Conservation (phyloP, 208 protist genomes). For the Wallacemonas sp. region DNA sequence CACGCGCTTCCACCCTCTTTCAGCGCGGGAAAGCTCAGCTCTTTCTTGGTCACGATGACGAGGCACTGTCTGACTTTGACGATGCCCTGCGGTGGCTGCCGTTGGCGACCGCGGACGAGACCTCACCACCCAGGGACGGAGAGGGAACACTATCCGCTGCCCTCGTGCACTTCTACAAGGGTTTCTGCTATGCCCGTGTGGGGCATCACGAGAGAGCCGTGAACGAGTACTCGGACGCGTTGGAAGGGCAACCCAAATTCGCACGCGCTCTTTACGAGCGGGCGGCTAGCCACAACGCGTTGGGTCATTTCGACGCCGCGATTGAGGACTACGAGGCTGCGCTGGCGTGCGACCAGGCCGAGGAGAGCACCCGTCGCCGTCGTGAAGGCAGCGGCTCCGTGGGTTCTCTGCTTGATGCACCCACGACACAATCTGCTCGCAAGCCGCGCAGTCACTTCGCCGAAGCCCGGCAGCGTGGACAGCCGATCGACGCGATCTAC, state of each 20-base stretch:
- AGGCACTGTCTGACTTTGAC: constrained; percentile 43
- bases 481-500: constrained; percentile 9
- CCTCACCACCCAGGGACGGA: neutral
- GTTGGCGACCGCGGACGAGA: constrained; percentile 1
- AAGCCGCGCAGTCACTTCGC: constrained; percentile 16
- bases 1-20: constrained; percentile 19
- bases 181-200: constrained; percentile 48
- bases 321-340: constrained; percentile 84
- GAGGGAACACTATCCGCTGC: constrained; percentile 4
- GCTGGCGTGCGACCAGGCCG: constrained; percentile 40
- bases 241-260: constrained; percentile 50
- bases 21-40: constrained; percentile 40
- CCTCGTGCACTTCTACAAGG: constrained; percentile 34
- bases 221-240: constrained; percentile 56
- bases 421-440: neutral
- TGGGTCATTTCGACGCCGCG: constrained; percentile 65
- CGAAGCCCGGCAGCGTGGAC: constrained; percentile 9
- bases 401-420: neutral
- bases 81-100: constrained; percentile 17
- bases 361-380: neutral
- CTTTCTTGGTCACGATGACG: constrained; percentile 27
- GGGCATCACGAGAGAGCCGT: constrained; percentile 55
- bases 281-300: constrained; percentile 68
- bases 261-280: constrained; percentile 63
- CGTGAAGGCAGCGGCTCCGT: neutral